Conservation (phyloP, 2,329 filamentous ascomycete genomes). For the Fusarium guadeloupense region DNA sequence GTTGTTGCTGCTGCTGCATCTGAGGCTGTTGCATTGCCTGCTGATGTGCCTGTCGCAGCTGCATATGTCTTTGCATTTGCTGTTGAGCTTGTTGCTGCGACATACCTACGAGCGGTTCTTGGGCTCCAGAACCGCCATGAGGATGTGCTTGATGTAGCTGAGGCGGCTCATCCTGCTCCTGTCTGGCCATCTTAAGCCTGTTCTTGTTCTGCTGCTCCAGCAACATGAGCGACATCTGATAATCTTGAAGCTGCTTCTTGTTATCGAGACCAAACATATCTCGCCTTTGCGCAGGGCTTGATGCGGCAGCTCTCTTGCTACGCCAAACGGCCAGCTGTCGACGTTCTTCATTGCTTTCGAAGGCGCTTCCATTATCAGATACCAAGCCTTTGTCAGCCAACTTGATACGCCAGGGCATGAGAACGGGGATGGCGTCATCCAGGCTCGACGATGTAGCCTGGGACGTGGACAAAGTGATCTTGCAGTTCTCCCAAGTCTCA, state of each 20-base stretch:
- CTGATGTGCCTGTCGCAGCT: not conserved
- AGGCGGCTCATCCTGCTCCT: conserved; percentile 69
- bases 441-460: conserved; percentile 67
- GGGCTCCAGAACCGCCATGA: not conserved
- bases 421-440: conserved; percentile 62
- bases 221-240: conserved; percentile 88
- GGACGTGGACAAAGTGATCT: conserved; percentile 69
- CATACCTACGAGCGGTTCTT: not conserved
- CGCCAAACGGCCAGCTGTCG: conserved; percentile 45
- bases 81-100: not conserved
- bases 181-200: conserved; percentile 81
- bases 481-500: conserved; percentile 70
- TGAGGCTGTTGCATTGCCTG: conserved; percentile 16
- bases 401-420: conserved; percentile 66
- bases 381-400: conserved; percentile 48
- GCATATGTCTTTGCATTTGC: conserved; percentile 1
- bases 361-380: conserved; percentile 41
- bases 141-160: not conserved
- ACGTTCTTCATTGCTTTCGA: conserved; percentile 53
- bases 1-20: conserved; percentile 3
- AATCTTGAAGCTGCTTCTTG: conserved; percentile 59
- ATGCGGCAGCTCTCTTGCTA: conserved; percentile 53
- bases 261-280: conserved; percentile 16
- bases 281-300: not conserved
- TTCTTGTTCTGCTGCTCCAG: conserved; percentile 90